phyloP scores from a whole-genome alignment of 768 basidiomycete genomes.

The Lentinula sp. region DNA sequence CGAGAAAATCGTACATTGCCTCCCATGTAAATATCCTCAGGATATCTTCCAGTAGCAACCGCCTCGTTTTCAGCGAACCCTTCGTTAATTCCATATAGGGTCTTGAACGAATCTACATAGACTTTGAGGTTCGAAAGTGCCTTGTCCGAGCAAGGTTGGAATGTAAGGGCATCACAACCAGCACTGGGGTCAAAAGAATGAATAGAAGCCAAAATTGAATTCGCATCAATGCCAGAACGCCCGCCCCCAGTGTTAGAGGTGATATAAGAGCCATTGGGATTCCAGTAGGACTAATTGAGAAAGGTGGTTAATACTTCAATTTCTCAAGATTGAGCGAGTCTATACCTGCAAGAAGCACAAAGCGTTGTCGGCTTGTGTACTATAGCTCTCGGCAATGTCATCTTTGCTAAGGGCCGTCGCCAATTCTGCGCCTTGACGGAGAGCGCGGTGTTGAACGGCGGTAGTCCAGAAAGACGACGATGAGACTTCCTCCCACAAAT shows the following conservation, averaged over 20 bases:
- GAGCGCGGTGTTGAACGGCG: conserved; percentile 47
- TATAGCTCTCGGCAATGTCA: conserved; percentile 20
- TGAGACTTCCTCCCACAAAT: conserved; percentile 44
- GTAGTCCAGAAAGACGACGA: conserved; percentile 55
- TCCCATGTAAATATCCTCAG: conserved; percentile 65
- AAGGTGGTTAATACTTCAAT: background rate
- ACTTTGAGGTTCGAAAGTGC: conserved; percentile 67
- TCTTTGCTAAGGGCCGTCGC: conserved; percentile 32
- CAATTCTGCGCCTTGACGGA: conserved; percentile 42
- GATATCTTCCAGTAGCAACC: conserved; percentile 70
- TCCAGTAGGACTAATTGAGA: background rate
- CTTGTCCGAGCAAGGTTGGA: conserved; percentile 80
- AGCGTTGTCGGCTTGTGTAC: conserved; percentile 36
- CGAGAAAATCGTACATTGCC: conserved; percentile 47
- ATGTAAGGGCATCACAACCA: conserved; percentile 68
- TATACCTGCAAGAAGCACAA: conserved; percentile 47
- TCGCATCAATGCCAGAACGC: conserved; percentile 72
- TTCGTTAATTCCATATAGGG: conserved; percentile 60
- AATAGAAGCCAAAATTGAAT: conserved; percentile 65
- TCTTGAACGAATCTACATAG: conserved; percentile 69
- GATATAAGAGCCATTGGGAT: conserved; percentile 39
- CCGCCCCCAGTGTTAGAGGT: conserved; percentile 73
- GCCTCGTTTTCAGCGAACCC: conserved; percentile 47
- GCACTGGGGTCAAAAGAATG: conserved; percentile 70
- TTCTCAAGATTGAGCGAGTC: background rate